Base-by-base conservation (phyloP, 2,329 filamentous ascomycete genomes). In the Didymella glomerata region DNA sequence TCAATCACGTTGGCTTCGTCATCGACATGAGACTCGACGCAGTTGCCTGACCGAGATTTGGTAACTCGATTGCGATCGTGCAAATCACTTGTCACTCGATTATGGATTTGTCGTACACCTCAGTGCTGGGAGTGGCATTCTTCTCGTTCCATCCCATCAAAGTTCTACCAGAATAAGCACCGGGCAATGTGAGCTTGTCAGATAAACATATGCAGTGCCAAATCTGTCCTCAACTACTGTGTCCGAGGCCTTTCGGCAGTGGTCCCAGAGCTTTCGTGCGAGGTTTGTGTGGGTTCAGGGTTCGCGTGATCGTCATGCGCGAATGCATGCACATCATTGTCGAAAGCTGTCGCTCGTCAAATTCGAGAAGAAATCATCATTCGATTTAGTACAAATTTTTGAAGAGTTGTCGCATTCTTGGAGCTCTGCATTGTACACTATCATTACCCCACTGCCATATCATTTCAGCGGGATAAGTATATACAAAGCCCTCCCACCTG, bases 371-470 rank as follows among this genome's bases (percentile, higher is more conserved):
- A 16, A n/a, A 11, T 2, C 5, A 3, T 34, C 3, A 9, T 2
- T 25, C 16, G 40, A 25, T 8, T 22, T 16, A 42, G 2, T 4
- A 16, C 7, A 16, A n/a, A n/a, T 1, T 27, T 14, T 25, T 7
- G 16, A 18, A 16, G 20, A 11, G 10, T 49, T 42, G 28, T 18
- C 34, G 14, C 28, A 36, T 50, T 48, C 28, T 59, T 49, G 16
- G 32, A 49, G 56, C 56, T 54, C 40, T 59, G 56, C 30, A 54
- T 51, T 50, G 38, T 20, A 54, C 40, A 40, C 50, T 54, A 59
- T 41, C 34, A 36, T 59, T 50, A 42, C 25, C 50, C 50, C 40
- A 36, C 46, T 40, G 46, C 28, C 45, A 34, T 22, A 32, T 28
- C 38, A 24, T 46, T 36, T 54, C 46, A 30, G 50, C 45, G 41